phyloP scores from a whole-genome alignment of 331 rosid species.

The Stylosanthes scabra region DNA sequence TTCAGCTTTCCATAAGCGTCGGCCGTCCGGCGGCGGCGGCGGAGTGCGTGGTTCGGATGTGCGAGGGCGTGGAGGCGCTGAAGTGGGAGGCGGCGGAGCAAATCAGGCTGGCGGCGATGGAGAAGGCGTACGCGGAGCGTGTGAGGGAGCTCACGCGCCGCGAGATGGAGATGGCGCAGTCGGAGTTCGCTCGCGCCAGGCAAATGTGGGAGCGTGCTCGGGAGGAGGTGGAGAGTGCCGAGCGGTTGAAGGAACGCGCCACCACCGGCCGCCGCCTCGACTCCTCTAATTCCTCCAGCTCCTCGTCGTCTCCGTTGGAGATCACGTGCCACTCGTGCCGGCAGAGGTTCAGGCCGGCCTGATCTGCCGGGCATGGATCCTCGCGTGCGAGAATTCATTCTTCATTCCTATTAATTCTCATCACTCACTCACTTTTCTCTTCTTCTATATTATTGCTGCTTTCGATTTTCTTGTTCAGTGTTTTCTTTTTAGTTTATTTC shows the following conservation, averaged over 20 bases:
- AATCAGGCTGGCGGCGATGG: constrained; percentile 82
- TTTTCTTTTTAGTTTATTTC: neutral
- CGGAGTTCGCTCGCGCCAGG: constrained; percentile 88
- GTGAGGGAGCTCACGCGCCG: constrained; percentile 84
- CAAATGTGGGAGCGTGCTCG: constrained; percentile 95
- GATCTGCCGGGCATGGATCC: neutral
- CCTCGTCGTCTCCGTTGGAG: constrained; percentile 71
- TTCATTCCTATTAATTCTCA: too few species aligned
- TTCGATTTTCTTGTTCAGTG: neutral
- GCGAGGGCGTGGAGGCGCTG: constrained; percentile 65
- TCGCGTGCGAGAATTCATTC: too few species aligned
- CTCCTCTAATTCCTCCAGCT: too few species aligned
- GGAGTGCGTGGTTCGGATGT: constrained; percentile 33
- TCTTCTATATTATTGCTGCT: neutral
- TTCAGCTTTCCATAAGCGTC: constrained; percentile 80
- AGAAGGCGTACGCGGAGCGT: constrained; percentile 89
- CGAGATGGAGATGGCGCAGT: constrained; percentile 94
- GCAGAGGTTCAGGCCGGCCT: constrained; percentile 77
- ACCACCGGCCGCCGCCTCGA: constrained; percentile 45
- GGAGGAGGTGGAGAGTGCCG: constrained; percentile 82
- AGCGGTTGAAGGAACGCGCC: constrained; percentile 81
- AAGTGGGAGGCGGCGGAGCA: constrained; percentile 98
- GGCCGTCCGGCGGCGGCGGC: constrained; percentile 28
- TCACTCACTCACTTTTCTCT: neutral
- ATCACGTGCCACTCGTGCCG: constrained; percentile 96